These are phyloP conservation scores for Leishmania aethiopica DNA, from an alignment of 208 protist species.

Conservation along the genomic window DNA sequence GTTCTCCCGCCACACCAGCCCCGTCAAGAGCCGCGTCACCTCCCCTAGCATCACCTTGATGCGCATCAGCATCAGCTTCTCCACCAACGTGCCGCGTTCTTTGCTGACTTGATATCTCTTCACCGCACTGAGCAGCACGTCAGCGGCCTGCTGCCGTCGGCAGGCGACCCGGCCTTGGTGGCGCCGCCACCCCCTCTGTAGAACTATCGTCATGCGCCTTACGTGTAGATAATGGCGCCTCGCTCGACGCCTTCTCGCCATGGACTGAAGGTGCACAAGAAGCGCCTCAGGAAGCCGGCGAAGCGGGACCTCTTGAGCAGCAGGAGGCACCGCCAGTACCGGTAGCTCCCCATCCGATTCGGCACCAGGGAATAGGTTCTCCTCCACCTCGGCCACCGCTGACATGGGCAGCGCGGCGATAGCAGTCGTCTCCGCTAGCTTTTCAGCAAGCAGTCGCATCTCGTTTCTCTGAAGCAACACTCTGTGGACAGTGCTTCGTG, in stretches of 20 bases:
- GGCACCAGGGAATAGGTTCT: too few relatives aligned
- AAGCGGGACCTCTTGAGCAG: not conserved
- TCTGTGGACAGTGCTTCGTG: not conserved
- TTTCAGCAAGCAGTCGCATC: not conserved
- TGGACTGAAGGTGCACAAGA: constrained; percentile 19
- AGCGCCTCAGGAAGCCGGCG: constrained; percentile 13
- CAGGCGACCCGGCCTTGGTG: not conserved
- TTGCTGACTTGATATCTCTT: constrained; percentile 8
- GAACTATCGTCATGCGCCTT: not conserved
- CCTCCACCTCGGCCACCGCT: not conserved
- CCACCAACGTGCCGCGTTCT: constrained; percentile 4
- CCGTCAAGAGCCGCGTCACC: constrained; percentile 53
- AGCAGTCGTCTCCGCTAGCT: not conserved
- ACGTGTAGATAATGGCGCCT: not conserved
- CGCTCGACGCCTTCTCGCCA: constrained; percentile 11
- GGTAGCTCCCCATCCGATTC: not conserved
- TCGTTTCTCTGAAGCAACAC: not conserved
- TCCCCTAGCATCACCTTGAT: constrained; percentile 27
- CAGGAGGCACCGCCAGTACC: not conserved
- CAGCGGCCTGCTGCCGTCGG: constrained; percentile 14
- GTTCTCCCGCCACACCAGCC: constrained; percentile 78
- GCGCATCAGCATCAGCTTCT: constrained; percentile 23
- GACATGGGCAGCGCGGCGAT: not conserved
- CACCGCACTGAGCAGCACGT: constrained; percentile 14
- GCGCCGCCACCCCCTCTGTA: constrained; percentile 25